Conservation (phyloP, 2,329 filamentous ascomycete genomes). For the Biscogniauxia mediterranea region DNA sequence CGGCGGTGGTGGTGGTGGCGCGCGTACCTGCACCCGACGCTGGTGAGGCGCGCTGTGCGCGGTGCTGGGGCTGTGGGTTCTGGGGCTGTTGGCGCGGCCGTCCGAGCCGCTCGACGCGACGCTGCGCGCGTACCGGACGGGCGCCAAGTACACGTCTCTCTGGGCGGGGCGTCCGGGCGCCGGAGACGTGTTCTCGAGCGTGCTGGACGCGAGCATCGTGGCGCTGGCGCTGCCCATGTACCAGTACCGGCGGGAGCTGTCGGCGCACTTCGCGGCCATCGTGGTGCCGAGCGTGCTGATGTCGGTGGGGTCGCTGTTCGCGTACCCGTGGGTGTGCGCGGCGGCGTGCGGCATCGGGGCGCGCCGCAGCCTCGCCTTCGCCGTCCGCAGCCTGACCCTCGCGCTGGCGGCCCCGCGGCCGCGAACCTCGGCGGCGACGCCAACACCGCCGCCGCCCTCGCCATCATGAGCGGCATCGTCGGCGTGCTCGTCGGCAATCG, state of each 20-base stretch:
- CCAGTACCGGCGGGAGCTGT: conserved; percentile 56
- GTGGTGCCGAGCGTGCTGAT: conserved; percentile 51
- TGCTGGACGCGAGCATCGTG: conserved; percentile 58
- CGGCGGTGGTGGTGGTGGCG: no score
- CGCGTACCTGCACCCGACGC: conserved; percentile 56
- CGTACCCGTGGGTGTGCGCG: conserved; percentile 54
- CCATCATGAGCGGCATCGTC: conserved; percentile 58
- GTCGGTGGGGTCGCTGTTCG: conserved; percentile 53
- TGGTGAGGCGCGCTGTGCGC: conserved; percentile 55
- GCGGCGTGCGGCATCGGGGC: conserved; percentile 51
- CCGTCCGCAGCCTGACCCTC: conserved; percentile 55
- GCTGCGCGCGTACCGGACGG: conserved; percentile 50
- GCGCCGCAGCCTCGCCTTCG: conserved; percentile 52
- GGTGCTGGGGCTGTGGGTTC: conserved; percentile 51
- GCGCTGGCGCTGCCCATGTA: conserved; percentile 61
- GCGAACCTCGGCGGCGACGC: conserved; percentile 55
- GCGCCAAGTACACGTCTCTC: conserved; percentile 50
- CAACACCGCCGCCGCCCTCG: conserved; percentile 55
- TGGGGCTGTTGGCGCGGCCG: conserved; percentile 46
- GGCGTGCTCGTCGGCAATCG: conserved; percentile 54
- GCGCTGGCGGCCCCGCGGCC: conserved; percentile 57
- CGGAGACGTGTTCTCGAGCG: conserved; percentile 53
- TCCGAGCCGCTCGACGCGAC: conserved; percentile 40
- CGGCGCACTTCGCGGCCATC: conserved; percentile 52
- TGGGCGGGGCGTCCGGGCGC: conserved; percentile 53